A percentile compares a stretch with the other conserved stretches of the same genome.
Conservation (phyloP, 2,329 filamentous ascomycete genomes). For the Fusarium napiforme region DNA sequence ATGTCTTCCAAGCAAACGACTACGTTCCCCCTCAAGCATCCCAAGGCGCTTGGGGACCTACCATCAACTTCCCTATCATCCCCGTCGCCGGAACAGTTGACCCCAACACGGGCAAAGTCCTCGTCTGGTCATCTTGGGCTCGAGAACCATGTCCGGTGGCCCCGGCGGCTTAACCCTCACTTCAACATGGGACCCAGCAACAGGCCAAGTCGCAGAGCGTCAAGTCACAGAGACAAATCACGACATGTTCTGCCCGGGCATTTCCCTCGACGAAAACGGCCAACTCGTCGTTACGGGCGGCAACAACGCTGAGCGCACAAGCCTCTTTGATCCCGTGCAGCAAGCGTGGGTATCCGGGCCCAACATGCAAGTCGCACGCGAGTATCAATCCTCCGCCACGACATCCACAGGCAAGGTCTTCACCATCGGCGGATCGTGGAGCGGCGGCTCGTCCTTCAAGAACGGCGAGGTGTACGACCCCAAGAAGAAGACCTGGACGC, state of each 20-base stretch:
- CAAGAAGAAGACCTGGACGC: conserved; percentile 14
- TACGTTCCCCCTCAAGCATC: background rate
- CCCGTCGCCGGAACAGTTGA: conserved; percentile 30
- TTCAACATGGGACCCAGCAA: conserved; percentile 24
- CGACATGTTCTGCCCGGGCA: conserved; percentile 69
- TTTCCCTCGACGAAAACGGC: conserved; percentile 60
- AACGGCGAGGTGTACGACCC: conserved; percentile 30
- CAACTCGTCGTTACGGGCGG: conserved; percentile 66
- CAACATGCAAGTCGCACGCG: conserved; percentile 18
- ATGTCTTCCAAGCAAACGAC: conserved; percentile 17
- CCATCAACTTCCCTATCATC: conserved; percentile 29
- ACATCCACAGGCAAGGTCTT: conserved; percentile 27
- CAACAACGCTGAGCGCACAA: conserved; percentile 59
- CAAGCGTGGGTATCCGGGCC: conserved; percentile 9
- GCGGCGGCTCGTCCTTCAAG: conserved; percentile 11
- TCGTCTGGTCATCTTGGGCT: conserved; percentile 29
- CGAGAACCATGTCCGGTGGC: conserved; percentile 17
- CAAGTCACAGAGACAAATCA: conserved; percentile 56
- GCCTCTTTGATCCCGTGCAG: conserved; percentile 54
- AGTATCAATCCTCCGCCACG: conserved; percentile 30
- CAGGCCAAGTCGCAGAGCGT: conserved; percentile 12
- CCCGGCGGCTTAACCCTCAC: conserved; percentile 16
- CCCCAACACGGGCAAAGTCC: conserved; percentile 4
- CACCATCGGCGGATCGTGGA: conserved; percentile 31
- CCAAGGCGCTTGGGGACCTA: conserved; percentile 22